phyloP scores from a whole-genome alignment of 2,329 filamentous ascomycete species.

The Huntiella omanensis region DNA sequence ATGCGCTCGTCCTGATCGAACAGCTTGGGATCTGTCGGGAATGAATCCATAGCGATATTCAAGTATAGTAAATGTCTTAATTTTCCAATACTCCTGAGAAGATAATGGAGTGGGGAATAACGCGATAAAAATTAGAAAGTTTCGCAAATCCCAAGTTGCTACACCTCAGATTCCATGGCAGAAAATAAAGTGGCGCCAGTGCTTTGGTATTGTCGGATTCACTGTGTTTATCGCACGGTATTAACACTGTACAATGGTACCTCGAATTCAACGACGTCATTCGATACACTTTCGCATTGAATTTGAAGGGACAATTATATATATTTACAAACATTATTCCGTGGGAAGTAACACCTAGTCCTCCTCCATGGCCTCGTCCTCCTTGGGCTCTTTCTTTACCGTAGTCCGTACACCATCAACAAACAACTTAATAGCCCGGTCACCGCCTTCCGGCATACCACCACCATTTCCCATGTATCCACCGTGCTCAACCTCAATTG shows the following conservation, averaged over 20 bases:
- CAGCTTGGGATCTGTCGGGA: conserved; percentile 42
- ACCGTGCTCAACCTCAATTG: conserved; percentile 64
- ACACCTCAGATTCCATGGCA: too few species aligned
- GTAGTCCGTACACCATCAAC: conserved; percentile 72
- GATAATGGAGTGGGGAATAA: too few species aligned
- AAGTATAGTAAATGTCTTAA: too few species aligned
- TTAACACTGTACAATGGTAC: too few species aligned
- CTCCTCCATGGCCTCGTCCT: neutral
- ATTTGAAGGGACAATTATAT: neutral
- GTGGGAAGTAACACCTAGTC: too few species aligned
- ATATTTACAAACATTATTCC: neutral
- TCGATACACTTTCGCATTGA: neutral
- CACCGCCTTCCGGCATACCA: conserved; percentile 69
- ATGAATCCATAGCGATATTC: neutral
- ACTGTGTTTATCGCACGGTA: too few species aligned
- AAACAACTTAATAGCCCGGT: conserved; percentile 79
- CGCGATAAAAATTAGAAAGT: too few species aligned
- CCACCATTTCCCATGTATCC: conserved; percentile 60
- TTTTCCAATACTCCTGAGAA: too few species aligned
- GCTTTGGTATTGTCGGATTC: too few species aligned
- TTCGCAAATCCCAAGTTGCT: too few species aligned
- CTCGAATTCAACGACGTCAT: neutral
- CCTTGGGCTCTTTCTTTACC: conserved; percentile 22
- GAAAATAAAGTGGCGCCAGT: too few species aligned
- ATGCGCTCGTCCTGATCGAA: conserved; percentile 68